Conservation (phyloP, 805 yeast genomes). For the Candida cerambycidarum region DNA sequence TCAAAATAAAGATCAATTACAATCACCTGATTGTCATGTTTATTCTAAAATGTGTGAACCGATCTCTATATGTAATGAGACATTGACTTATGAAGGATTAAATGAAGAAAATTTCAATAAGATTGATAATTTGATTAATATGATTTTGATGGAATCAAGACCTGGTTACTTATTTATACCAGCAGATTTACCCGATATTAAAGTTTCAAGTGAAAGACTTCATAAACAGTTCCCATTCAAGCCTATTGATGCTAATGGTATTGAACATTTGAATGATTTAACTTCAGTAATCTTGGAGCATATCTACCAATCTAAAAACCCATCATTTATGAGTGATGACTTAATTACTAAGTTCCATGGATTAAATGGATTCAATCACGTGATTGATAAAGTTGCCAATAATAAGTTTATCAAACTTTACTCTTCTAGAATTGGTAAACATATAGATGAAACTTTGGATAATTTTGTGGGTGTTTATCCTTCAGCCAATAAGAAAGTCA, state of each 20-base stretch:
- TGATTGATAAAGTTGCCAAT: slow-evolving; percentile 47
- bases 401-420: slow-evolving; percentile 42
- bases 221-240: slow-evolving; percentile 15
- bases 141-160: slow-evolving; percentile 55
- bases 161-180: slow-evolving; percentile 88
- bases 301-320: slow-evolving; percentile 53
- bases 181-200: slow-evolving; percentile 55
- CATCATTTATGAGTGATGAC: slow-evolving; percentile 71
- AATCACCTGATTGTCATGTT: slow-evolving; percentile 61
- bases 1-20: slow-evolving; percentile 47
- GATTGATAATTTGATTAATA: slow-evolving; percentile 65
- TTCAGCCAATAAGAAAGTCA: slow-evolving; percentile 26
- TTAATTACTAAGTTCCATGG: slow-evolving; percentile 62
- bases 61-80: slow-evolving; percentile 48
- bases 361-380: slow-evolving; percentile 42
- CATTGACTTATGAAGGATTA: slow-evolving; percentile 29
- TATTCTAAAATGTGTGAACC: slow-evolving; percentile 65
- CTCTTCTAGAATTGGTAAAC: slow-evolving; percentile 67
- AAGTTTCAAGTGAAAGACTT: slow-evolving; percentile 24
- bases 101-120: slow-evolving; percentile 47
- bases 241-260: slow-evolving; percentile 9
- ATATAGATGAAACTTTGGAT: slow-evolving; percentile 67
- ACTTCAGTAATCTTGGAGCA: slow-evolving; percentile 43
- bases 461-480: slow-evolving; percentile 68
- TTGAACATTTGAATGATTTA: slow-evolving; percentile 19